Base-by-base conservation (phyloP, 148 eudicot species). In the Bassia scoparia region DNA sequence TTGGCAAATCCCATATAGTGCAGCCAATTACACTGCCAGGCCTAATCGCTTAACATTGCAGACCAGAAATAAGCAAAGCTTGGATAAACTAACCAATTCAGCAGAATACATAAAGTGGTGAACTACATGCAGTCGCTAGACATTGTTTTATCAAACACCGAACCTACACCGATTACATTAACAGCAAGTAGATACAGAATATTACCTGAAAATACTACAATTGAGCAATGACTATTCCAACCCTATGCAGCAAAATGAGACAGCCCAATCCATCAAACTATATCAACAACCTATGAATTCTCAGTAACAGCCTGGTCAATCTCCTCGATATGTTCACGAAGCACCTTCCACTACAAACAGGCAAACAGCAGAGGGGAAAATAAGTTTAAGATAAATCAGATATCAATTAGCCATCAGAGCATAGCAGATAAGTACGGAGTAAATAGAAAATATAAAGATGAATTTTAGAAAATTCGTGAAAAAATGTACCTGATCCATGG, bases 401-500 rank as follows among this genome's bases (percentile, higher is more conserved):
- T 37, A 35, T 46, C n/a, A 6, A 46, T 13, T 48, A 59, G 37
- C 35, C 31, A 62, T 37, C 9, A 12, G 6, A 20, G 38, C 7
- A 20, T 2, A 26, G 31, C 63, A 61, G 9, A n/a, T n/a, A n/a
- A n/a, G n/a, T n/a, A n/a, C n/a, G n/a, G n/a, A n/a, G n/a, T n/a
- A n/a, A n/a, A n/a, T n/a, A n/a, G n/a, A n/a, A n/a, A 33, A 24
- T 5, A 27, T 52, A 5, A 18, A 3, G 24, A 30, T 27, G 8
- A 44, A 41, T 7, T 41, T 41, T 7, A 31, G 49, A 54, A 30
- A 72, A 35, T 66, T 34, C 9, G 35, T 34, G 23, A 27, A 48
- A n/a, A 66, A n/a, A 54, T 55, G 52, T 84, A 88, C 92, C 89
- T 88, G 92, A 81, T 89, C 93, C 90, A 86, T 81, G 73, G 82